Evolutionary conservation across 345 rosid genomes (phyloP), one percentile per base, ranked within the genome.

Genomic region (sweet orange (Citrus sinensis)): DNA sequence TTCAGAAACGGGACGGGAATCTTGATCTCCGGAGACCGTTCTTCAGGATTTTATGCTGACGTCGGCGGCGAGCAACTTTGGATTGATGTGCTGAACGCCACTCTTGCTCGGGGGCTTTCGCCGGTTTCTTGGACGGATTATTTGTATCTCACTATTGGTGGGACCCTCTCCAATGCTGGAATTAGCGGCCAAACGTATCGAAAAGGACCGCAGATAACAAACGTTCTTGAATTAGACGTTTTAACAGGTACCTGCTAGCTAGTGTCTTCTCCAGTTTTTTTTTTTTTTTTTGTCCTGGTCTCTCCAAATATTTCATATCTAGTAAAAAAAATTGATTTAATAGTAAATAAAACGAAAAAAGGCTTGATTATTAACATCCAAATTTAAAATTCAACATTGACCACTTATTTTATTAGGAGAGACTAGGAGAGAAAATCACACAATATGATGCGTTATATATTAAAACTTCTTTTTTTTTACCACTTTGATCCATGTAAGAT

Each of bases 81-180:
- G 90, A 81, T 87, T 67, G 86, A 89, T 60, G 87, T 89, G 75
- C 55, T 89, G 76, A 46, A 59, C 59, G 83, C 67, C 0, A 77
- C 89, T 5, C n/a, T 81, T 9, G 60, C 74, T 30, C 80, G 61
- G 58, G 92, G 87, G 16, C 81, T 89, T 30, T 39, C 90, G 30
- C 89, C 90, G n/a, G 83, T 83, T 6, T 84, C 92, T 0, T 89
- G 87, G 87, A 87, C 92, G 0, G 92, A 89, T 66, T 89, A 85
- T 32, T 78, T 89, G 84, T 79, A 87, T 64, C 79, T 89, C 1
- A 87, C 76, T 24, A 85, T 87, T 19, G 90, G 92, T 7, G 92
- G 92, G 55, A 89, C 92, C 1, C 88, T 89, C 20, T 89, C 90
- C 4, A 87, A 86, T 35, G 92, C 89, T 1, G 92, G 92, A 69